Evolutionary conservation across 2,329 filamentous ascomycete genomes (phyloP).

Genomic region (Fusarium redolens): DNA sequence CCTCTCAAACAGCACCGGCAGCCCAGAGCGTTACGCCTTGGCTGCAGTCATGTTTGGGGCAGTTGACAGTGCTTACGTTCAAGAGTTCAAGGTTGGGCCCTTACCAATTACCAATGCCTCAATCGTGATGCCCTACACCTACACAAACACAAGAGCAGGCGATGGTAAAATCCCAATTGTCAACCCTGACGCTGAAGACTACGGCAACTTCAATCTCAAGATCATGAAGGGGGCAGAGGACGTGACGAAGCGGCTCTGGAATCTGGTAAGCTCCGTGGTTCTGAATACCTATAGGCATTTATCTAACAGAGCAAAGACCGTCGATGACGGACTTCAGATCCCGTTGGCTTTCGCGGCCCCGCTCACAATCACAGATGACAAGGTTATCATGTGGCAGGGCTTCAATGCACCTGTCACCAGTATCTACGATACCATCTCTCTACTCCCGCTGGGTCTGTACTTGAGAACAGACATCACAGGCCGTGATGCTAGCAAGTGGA

Average conservation of each 20-base stretch:
- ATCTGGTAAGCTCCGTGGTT: not conserved
- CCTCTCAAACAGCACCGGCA: not conserved
- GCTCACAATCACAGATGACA: not conserved
- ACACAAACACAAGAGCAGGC: not conserved
- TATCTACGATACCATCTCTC: slow-evolving; percentile 5
- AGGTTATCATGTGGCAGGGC: slow-evolving; percentile 6
- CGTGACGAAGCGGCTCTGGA: not conserved
- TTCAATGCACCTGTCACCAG: slow-evolving; percentile 3
- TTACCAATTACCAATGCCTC: not conserved
- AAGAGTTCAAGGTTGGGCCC: slow-evolving; percentile 1
- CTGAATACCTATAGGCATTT: fast-evolving
- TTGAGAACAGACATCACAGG: not conserved
- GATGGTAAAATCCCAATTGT: not conserved
- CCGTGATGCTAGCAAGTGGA: not conserved
- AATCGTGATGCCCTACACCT: not conserved
- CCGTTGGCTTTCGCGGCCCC: not conserved
- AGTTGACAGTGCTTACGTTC: not conserved
- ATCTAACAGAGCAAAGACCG: not conserved
- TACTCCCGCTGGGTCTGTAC: not conserved
- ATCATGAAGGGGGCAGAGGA: slow-evolving; percentile 5
- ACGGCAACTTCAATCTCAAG: not conserved
- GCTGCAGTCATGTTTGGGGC: not conserved
- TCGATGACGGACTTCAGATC: slow-evolving; percentile 3
- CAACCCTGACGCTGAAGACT: not conserved
- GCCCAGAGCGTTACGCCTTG: not conserved